A percentile compares a stretch with the other conserved stretches of the same genome.
phyloP scores from a whole-genome alignment of 2,329 filamentous ascomycete species.

The Arthrobotrys entomopaga region DNA sequence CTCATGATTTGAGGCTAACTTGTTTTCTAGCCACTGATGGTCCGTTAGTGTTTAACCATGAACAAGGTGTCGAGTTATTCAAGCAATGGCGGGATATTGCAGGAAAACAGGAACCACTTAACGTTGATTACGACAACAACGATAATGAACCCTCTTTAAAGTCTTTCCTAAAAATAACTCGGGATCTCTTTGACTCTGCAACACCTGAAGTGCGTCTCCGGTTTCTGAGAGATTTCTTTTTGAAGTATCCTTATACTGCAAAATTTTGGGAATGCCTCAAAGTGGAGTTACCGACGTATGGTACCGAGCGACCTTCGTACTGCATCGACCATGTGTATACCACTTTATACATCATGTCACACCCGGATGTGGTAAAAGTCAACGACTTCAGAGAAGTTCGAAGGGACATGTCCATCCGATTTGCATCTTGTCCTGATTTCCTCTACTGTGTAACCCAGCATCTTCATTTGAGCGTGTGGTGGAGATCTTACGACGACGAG shows the following conservation, averaged over 20 bases:
- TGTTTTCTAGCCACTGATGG: neutral
- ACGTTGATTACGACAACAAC: conserved; percentile 29
- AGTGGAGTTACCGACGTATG: conserved; percentile 26
- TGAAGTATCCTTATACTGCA: conserved; percentile 23
- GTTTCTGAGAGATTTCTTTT: conserved; percentile 28
- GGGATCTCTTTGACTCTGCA: conserved; percentile 19
- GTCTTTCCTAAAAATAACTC: conserved; percentile 20
- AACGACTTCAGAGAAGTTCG: conserved; percentile 21
- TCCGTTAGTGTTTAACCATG: conserved; percentile 6
- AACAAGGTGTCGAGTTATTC: conserved; percentile 6
- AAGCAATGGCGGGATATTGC: conserved; percentile 19
- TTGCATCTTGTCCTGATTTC: conserved; percentile 24
- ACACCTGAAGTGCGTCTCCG: conserved; percentile 11
- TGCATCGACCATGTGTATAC: conserved; percentile 29
- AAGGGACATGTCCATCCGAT: conserved; percentile 23
- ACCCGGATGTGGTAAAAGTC: conserved; percentile 21
- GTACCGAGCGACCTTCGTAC: conserved; percentile 25
- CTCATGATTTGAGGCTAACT: neutral
- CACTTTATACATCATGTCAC: conserved; percentile 30
- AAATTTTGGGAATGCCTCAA: conserved; percentile 38
- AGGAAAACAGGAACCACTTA: conserved; percentile 4
- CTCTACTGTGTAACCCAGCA: conserved; percentile 36
- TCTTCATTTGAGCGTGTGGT: conserved; percentile 2
- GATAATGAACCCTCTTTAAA: conserved; percentile 21
- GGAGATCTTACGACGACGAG: conserved; percentile 3